Base-by-base conservation (phyloP, 108 stramenopile genomes). In the Nitzschia sp. region DNA sequence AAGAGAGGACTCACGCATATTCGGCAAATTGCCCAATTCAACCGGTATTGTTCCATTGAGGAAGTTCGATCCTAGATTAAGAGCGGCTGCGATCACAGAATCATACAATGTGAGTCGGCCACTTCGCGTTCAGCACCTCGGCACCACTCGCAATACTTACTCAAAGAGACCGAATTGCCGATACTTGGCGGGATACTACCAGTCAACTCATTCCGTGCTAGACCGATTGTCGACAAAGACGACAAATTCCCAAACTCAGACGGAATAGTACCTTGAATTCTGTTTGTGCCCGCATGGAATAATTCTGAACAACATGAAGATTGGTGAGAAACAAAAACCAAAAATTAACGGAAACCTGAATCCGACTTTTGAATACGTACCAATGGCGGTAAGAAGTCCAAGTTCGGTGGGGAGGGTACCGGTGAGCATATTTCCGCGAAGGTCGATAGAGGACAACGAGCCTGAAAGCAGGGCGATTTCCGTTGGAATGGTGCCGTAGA, bases 381-480 rank as follows among this genome's bases (percentile, higher is more conserved):
- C 30, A 59, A 85, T 62, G 0, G 61, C 59, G 6, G n/a, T 58
- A 74, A 88, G 38, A 1, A 65, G 29, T 3, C 76, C 77, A 55
- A 91, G 62, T 47, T 71, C 76, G 24, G 68, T 27, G 19, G 90
- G 90, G 36, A 91, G 66, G 2, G 71, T 60, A 0, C 90, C 90
- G 9, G 46, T 57, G 38, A 91, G 75, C 23, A 64, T 21, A 45
- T 90, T 90, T 25, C 69, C 69, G 27, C 54, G 46, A 30, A 72
- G 27, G 13, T 72, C 63, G 13, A 72, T 38, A 26, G 25, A 34
- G n/a, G n/a, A n/a, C n/a, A n/a, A n/a, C n/a, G n/a, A n/a, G n/a
- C n/a, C n/a, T n/a, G n/a, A n/a, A 2, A 77, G 64, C 2, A 77
- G 62, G 18, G 32, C 38, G 2, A 77, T 38, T 30, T 77, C 76